Evolutionary conservation across 2,329 filamentous ascomycete genomes (phyloP), one percentile per base, ranked within the genome.

Genomic region (Cyphellophora europaea): DNA sequence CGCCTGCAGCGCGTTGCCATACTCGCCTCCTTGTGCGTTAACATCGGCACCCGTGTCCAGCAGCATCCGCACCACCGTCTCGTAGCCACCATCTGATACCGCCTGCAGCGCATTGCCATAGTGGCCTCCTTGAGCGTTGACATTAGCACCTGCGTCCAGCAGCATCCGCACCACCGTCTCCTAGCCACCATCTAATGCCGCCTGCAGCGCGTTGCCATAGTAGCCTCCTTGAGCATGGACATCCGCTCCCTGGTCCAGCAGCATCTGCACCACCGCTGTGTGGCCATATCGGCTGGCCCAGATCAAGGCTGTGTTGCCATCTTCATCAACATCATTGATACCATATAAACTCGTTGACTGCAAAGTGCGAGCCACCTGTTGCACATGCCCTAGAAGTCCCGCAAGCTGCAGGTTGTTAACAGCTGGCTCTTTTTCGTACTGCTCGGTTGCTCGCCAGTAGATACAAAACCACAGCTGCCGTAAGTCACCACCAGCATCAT

Each of bases 1-100:
- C 13, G 14, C 18, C 30, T 32, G 49, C 49, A 27, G 35, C 11
- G 49, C 37, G 36, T 41, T 47, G 17, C 44, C 44, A 30, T 39
- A 48, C 25, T 43, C 4, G 13, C 30, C 40, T 25, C 43, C 36
- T 36, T 35, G 30, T 36, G 35, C 25, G 28, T 44, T 44, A 21
- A 14, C 27, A 27, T 37, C 36, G 4, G 36, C 39, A n/a, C 36
- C 39, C 11, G 5, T 11, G 11, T 35, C 25, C 11, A 38, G 25
- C 5, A 42, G 36, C 13, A 35, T 31, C 32, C 38, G 36, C 13
- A 39, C 36, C 11, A 40, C 31, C 35, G 36, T 31, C 27, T 35
- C 33, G 33, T 40, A 33, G 15, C 37, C 32, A 21, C 27, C 33
- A 11, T n/a, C 23, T 18, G 46, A 44, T 11, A 52, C 50, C 17